Percentiles rank a stretch among this genome's conserved stretches.
Conservation (phyloP, 2,329 filamentous ascomycete genomes). For the Fusarium piperis region DNA sequence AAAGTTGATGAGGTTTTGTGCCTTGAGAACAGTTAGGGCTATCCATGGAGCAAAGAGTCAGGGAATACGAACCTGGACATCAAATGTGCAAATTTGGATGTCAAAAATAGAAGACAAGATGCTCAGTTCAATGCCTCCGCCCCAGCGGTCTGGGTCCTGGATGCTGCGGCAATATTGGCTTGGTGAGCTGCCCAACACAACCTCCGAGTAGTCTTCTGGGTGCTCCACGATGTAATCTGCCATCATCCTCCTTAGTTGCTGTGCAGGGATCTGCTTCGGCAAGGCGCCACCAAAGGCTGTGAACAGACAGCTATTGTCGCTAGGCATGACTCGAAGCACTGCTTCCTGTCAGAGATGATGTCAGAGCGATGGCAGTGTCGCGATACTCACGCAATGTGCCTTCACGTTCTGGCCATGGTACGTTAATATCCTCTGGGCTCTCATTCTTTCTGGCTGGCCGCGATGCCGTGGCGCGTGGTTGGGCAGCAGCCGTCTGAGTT, state of each 20-base stretch:
- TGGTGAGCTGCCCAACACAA: constrained; percentile 77
- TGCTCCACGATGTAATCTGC: constrained; percentile 81
- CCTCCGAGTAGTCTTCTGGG: constrained; percentile 77
- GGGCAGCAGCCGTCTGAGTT: constrained; percentile 5
- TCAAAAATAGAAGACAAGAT: constrained; percentile 87
- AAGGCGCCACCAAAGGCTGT: constrained; percentile 85
- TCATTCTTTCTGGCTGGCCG: constrained; percentile 10
- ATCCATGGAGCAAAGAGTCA: background rate
- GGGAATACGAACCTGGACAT: constrained; percentile 67
- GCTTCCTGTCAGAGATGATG: constrained; percentile 37
- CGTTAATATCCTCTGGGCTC: constrained; percentile 47
- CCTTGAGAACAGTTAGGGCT: constrained; percentile 30
- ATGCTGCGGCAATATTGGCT: constrained; percentile 86
- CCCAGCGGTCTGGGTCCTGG: constrained; percentile 83
- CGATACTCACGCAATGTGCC: constrained; percentile 59
- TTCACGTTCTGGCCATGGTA: constrained; percentile 60
- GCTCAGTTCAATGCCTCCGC: constrained; percentile 88
- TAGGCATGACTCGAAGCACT: constrained; percentile 93
- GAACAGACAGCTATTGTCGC: constrained; percentile 96
- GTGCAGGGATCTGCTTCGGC: constrained; percentile 62
- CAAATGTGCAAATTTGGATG: constrained; percentile 85
- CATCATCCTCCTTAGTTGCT: constrained; percentile 77
- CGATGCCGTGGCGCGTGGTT: constrained; percentile 4
- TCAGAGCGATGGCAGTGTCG: background rate
- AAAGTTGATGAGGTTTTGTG: constrained; percentile 64